A percentile compares a stretch with the other conserved stretches of the same genome.
phyloP scores from a whole-genome alignment of 768 basidiomycete species.

The Tylopilus plumbeoviolaceoides region DNA sequence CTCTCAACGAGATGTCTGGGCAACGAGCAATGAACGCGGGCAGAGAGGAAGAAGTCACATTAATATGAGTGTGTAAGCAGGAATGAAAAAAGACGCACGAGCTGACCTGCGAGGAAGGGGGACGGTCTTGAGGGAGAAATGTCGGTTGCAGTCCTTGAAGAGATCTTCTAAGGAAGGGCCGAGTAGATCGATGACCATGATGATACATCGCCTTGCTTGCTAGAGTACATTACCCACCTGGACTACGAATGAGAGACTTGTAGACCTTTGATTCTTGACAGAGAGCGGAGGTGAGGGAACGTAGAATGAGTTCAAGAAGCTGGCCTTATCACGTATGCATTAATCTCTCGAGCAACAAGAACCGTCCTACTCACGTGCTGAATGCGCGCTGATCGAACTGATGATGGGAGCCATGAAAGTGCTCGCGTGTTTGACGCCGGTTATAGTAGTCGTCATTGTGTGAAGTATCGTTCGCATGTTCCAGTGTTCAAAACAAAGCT shows the following conservation, averaged over 20 bases:
- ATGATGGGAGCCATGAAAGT: no score
- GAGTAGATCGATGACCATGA: slow-evolving; percentile 95
- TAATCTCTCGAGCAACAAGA: no score
- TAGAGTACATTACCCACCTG: slow-evolving; percentile 93
- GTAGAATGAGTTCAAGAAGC: no score
- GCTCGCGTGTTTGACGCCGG: no score
- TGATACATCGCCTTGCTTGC: slow-evolving; percentile 92
- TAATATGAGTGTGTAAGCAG: slow-evolving; percentile 4
- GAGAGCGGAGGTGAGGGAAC: slow-evolving; percentile 54
- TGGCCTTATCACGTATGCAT: no score
- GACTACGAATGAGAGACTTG: slow-evolving; percentile 84
- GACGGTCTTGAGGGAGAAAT: slow-evolving; percentile 93
- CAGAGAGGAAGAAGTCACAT: slow-evolving; percentile 13
- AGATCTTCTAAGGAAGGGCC: slow-evolving; percentile 87
- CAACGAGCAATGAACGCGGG: slow-evolving; percentile 18
- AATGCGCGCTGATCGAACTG: no score
- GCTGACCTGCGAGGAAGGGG: slow-evolving; percentile 90
- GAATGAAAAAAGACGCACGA: slow-evolving; percentile 51
- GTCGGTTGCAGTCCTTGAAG: slow-evolving; percentile 85
- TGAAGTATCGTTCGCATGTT: no score
- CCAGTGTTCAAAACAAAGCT: no score
- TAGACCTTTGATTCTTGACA: slow-evolving; percentile 90
- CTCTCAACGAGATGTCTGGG: slow-evolving; percentile 88
- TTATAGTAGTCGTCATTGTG: no score
- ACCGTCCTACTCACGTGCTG: no score